Evolutionary conservation across 768 basidiomycete species (phyloP).

Genomic region (Rickenella mellea): DNA sequence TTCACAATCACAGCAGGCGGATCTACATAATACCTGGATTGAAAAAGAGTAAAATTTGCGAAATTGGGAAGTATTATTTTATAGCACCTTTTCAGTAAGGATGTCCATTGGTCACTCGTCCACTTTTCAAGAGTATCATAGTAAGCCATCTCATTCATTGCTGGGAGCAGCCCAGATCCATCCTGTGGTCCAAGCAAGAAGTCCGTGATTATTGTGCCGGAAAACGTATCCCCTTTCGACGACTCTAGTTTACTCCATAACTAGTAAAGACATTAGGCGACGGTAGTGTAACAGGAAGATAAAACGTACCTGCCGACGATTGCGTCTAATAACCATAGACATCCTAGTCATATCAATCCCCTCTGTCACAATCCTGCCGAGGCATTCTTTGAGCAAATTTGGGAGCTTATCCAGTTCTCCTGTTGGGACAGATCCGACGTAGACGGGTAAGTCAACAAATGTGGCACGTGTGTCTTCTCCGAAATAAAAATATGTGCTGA

Average conservation of each 20-base stretch:
- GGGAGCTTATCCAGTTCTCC: slow-evolving; percentile 71
- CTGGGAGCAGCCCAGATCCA: slow-evolving; percentile 63
- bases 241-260: slow-evolving; percentile 79
- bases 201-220: slow-evolving; percentile 66
- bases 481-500: slow-evolving; percentile 80
- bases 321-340: slow-evolving; percentile 74
- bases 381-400: slow-evolving; percentile 53
- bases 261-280: slow-evolving; percentile 26
- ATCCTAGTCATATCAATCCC: slow-evolving; percentile 90
- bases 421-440: slow-evolving; percentile 75
- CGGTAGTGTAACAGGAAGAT: not conserved
- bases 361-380: slow-evolving; percentile 57
- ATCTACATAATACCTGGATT: slow-evolving; percentile 66
- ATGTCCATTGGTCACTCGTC: slow-evolving; percentile 68
- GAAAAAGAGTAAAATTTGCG: slow-evolving; percentile 4
- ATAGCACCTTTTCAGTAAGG: slow-evolving; percentile 62
- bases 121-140: slow-evolving; percentile 62
- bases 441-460: slow-evolving; percentile 63
- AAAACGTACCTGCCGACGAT: slow-evolving; percentile 70
- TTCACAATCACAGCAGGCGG: slow-evolving; percentile 64
- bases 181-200: slow-evolving; percentile 79
- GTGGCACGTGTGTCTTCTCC: slow-evolving; percentile 68
- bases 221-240: slow-evolving; percentile 73
- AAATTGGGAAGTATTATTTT: not conserved
- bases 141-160: slow-evolving; percentile 72